phyloP scores from a whole-genome alignment of 495 filamentous ascomycete species.

The Penicillium diatomitis region DNA sequence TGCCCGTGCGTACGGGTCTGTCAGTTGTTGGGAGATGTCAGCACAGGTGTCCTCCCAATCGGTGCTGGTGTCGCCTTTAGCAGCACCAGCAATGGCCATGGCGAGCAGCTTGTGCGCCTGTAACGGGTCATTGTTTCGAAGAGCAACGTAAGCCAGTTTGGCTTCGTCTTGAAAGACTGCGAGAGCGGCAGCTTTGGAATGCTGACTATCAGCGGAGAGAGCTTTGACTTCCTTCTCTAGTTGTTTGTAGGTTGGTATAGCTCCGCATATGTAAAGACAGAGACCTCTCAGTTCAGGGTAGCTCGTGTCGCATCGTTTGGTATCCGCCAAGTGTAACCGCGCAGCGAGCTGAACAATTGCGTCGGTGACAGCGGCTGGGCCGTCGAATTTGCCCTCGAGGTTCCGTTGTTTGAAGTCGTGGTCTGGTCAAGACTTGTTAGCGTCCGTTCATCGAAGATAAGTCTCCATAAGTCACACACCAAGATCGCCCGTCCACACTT shows the following conservation, averaged over 20 bases:
- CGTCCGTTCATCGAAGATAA: background rate
- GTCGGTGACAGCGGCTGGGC: conserved; percentile 30
- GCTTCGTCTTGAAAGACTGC: conserved; percentile 67
- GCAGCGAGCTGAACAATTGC: conserved; percentile 44
- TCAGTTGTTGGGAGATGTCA: conserved; percentile 55
- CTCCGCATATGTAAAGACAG: conserved; percentile 70
- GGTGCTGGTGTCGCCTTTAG: conserved; percentile 44
- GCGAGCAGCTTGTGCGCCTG: conserved; percentile 43
- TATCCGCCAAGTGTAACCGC: conserved; percentile 37
- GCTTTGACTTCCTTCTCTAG: conserved; percentile 53
- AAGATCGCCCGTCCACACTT: conserved; percentile 70
- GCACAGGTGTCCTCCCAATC: conserved; percentile 48
- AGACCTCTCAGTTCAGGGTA: conserved; percentile 67
- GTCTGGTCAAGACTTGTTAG: conserved; percentile 21
- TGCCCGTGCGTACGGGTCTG: conserved; percentile 80
- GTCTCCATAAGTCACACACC: conserved; percentile 31
- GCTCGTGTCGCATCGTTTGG: conserved; percentile 46
- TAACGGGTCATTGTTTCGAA: conserved; percentile 34
- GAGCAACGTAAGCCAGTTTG: conserved; percentile 39
- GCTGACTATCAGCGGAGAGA: conserved; percentile 49
- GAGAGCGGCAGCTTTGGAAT: conserved; percentile 73
- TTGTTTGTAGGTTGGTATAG: conserved; percentile 52
- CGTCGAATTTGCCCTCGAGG: conserved; percentile 16
- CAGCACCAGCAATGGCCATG: conserved; percentile 45
- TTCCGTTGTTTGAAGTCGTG: conserved; percentile 24